Base-by-base conservation (phyloP, 1,284 basidiomycete genomes). In the Apiotrichum akiyoshidainum region DNA sequence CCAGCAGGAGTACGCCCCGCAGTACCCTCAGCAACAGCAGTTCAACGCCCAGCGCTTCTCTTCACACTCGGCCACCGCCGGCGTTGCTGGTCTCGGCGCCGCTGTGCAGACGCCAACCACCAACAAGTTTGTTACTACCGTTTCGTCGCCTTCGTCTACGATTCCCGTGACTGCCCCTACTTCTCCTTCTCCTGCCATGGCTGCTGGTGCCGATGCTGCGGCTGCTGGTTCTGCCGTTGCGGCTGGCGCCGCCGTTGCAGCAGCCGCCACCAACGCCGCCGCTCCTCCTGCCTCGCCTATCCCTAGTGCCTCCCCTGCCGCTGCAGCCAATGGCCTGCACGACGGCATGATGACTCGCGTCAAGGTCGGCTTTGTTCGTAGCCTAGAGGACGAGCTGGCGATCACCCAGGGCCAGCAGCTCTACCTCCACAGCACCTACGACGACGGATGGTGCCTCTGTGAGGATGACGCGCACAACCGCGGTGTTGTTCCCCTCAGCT, bases 381-480 rank as follows among this genome's bases (percentile, higher is more conserved):
- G 66, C 22, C 59, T 78, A 35, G 77, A 78, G 52, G 77, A 78
- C 53, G 77, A 78, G 62, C 68, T 78, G 73, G 77, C 74, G 44
- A 73, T 78, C 61, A 65, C 65, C 12, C 75, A 75, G n/a, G 74
- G 71, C 42, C 76, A 78, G 61, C 72, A 75, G 55, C 71, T 78
- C 45, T 75, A 68, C 63, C 68, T 78, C 12, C 73, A 77, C 66
- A 71, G 65, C 54, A 68, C 70, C 19, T 78, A 78, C 63, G 77
- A 78, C 55, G 77, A 78, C 64, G 77, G 75, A 16, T 78, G 77
- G 77, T 68, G 68, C 34, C 65, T 78, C 17, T 78, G 77, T 56
- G 75, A 77, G 64, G 71, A 76, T 58, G 66, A 71, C 46, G 63
- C 66, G 35, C 67, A 70, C 55, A 71, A 70, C 59, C 59, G 69